Evolutionary conservation across 2,329 filamentous ascomycete genomes (phyloP).

Genomic region (Pseudohalonectria lignicola): DNA sequence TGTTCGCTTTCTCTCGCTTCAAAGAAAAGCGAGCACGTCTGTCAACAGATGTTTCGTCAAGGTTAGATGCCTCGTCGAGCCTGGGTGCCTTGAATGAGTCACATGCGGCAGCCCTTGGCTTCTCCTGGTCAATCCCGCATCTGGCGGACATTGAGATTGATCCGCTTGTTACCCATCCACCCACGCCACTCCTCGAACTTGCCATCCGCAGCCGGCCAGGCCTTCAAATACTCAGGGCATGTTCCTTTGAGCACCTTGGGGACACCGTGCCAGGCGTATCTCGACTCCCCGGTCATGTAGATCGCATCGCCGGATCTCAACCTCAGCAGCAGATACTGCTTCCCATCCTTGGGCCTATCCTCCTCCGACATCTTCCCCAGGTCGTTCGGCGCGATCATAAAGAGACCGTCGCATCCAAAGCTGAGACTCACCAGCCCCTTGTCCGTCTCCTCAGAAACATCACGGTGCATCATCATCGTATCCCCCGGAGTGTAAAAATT

Average conservation of each 20-base stretch:
- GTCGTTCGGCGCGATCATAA: slow-evolving; percentile 64
- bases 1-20: too few species aligned
- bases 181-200: slow-evolving; percentile 61
- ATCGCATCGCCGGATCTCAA: slow-evolving; percentile 80
- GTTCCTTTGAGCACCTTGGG: slow-evolving; percentile 73
- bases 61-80: too few species aligned
- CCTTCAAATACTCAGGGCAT: slow-evolving; percentile 61
- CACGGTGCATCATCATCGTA: slow-evolving; percentile 83
- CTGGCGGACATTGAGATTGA: slow-evolving; percentile 89
- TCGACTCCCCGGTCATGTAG: slow-evolving; percentile 72
- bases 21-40: too few species aligned
- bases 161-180: slow-evolving; percentile 80
- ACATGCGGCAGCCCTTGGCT: too few species aligned
- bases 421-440: slow-evolving; percentile 75
- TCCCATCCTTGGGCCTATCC: slow-evolving; percentile 16
- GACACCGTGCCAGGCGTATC: slow-evolving; percentile 93
- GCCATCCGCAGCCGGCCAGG: slow-evolving; percentile 59
- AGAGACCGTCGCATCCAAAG: slow-evolving; percentile 81
- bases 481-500: slow-evolving; percentile 89
- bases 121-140: slow-evolving; percentile 46
- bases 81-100: too few species aligned
- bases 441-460: slow-evolving; percentile 79
- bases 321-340: slow-evolving; percentile 48
- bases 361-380: slow-evolving; percentile 16
- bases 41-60: too few species aligned